Evolutionary conservation across 179 eudicot genomes (phyloP).

Genomic region (Silene noctiflora): DNA sequence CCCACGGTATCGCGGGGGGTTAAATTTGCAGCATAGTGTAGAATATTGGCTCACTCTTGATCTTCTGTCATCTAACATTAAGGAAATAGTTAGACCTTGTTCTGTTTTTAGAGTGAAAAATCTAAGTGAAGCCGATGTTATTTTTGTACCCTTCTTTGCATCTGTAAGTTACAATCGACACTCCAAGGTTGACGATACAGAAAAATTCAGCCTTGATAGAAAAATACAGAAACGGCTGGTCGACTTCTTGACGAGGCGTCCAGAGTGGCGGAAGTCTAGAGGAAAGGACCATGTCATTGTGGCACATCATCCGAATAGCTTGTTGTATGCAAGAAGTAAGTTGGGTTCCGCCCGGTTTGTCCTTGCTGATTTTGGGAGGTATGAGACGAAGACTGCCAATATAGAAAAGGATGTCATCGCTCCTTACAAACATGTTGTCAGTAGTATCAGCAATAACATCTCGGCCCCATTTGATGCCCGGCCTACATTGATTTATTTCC

Average conservation of each 20-base stretch:
- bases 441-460: constrained; percentile 30
- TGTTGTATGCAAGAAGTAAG: constrained; percentile 66
- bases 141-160: constrained; percentile 88
- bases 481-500: constrained; percentile 68
- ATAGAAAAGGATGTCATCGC: constrained; percentile 85
- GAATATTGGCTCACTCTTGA: constrained; percentile 98
- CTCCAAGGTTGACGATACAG: constrained; percentile 52
- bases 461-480: constrained; percentile 65
- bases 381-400: constrained; percentile 57
- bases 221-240: constrained; percentile 66
- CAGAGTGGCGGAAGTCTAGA: constrained; percentile 67
- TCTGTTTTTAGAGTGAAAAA: constrained; percentile 60
- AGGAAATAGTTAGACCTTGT: constrained; percentile 55
- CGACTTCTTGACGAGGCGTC: constrained; percentile 47
- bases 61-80: constrained; percentile 63
- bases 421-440: constrained; percentile 88
- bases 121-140: constrained; percentile 65
- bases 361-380: constrained; percentile 96
- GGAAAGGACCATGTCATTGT: constrained; percentile 80
- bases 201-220: constrained; percentile 45
- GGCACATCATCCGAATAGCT: constrained; percentile 95
- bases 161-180: constrained; percentile 79
- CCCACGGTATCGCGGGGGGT: constrained; percentile 88
- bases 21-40: constrained; percentile 84
- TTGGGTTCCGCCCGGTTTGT: constrained; percentile 68